Percentiles rank a stretch among this genome's conserved stretches.
Conservation (phyloP, 176 grass and related monocot genomes). For the Cenchrus fungigraminus region DNA sequence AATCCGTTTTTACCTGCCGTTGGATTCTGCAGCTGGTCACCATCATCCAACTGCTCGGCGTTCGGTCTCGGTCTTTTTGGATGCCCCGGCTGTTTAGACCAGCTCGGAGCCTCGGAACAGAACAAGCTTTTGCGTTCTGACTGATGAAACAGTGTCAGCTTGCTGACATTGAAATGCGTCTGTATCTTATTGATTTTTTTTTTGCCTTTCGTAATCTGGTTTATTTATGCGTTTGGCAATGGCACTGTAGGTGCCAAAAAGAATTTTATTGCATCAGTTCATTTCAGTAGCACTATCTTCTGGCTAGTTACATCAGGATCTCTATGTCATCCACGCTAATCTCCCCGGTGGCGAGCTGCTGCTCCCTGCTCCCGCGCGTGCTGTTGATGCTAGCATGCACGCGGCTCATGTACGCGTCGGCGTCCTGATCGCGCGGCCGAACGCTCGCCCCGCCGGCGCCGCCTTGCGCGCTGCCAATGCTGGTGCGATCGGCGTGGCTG, state of each 20-base stretch:
- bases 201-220: background rate
- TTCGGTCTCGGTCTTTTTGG: too few relatives aligned
- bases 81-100: background rate
- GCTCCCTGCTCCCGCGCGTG: background rate
- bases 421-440: background rate
- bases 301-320: slow-evolving; percentile 46
- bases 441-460: background rate
- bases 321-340: slow-evolving; percentile 55
- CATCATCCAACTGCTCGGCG: too few relatives aligned
- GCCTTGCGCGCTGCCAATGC: background rate
- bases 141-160: background rate
- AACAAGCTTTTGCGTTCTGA: background rate
- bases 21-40: too few relatives aligned
- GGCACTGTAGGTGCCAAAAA: background rate
- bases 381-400: background rate
- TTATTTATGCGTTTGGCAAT: background rate
- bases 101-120: background rate
- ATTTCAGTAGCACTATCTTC: background rate
- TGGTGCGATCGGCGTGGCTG: background rate
- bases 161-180: background rate
- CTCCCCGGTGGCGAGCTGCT: slow-evolving; percentile 15
- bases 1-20: background rate
- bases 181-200: too few relatives aligned
- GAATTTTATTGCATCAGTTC: background rate
- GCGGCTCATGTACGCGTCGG: background rate